phyloP scores from a whole-genome alignment of 106 monocot genomes.

The Posidonia australis region DNA sequence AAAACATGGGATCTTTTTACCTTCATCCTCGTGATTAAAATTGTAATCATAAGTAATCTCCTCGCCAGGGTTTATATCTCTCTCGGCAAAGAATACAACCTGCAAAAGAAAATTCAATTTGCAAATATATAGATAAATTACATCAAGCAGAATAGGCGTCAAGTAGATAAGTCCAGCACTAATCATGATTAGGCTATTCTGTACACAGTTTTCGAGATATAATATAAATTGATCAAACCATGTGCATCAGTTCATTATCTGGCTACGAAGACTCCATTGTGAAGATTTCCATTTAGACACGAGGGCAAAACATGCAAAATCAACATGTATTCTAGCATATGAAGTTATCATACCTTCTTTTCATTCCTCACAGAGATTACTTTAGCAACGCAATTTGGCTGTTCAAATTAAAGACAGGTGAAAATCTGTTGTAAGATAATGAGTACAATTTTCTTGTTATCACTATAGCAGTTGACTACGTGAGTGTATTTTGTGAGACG shows the following conservation, averaged over 20 bases:
- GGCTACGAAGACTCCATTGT: not conserved
- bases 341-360: constrained; percentile 51
- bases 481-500: no score
- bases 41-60: constrained; percentile 96
- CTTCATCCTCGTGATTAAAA: constrained; percentile 92
- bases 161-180: no score
- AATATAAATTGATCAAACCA: not conserved
- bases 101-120: no score
- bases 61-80: constrained; percentile 89
- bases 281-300: not conserved
- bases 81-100: constrained; percentile 92
- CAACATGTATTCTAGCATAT: not conserved
- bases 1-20: constrained; percentile 84
- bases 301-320: no score
- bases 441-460: not conserved
- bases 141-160: no score
- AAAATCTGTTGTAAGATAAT: not conserved
- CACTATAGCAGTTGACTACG: not conserved
- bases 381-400: constrained; percentile 98
- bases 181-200: no score
- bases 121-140: no score
- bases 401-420: constrained; percentile 17
- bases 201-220: no score
- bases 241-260: not conserved
- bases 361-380: constrained; percentile 71